These are phyloP conservation scores for Nakazawaea wyomingensis DNA, from an alignment of 805 yeast species.

Conservation along the genomic window DNA sequence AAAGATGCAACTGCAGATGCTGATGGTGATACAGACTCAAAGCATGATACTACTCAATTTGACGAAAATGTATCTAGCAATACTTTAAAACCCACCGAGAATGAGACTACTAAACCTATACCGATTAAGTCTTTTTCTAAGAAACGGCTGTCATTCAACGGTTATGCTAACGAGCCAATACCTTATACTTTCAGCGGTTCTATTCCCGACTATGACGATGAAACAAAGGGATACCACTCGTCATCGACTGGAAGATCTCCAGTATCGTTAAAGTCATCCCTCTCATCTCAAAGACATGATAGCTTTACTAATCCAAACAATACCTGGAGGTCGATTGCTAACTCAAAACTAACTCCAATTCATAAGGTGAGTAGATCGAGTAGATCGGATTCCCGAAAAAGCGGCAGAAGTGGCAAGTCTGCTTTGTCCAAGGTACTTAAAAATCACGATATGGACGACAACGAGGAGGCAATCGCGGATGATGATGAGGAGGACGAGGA, in stretches of 20 bases:
- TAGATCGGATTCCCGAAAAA: constrained; percentile 17
- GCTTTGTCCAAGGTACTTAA: constrained; percentile 24
- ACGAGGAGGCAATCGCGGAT: constrained; percentile 10
- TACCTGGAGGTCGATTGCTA: constrained; percentile 9
- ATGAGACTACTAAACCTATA: constrained; percentile 11
- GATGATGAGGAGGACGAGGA: constrained; percentile 15
- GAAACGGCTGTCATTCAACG: constrained; percentile 8
- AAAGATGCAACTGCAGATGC: not conserved
- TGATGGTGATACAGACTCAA: no score
- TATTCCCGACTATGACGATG: constrained; percentile 30
- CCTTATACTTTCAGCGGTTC: constrained; percentile 25
- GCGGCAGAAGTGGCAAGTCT: constrained; percentile 23
- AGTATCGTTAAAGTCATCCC: constrained; percentile 12
- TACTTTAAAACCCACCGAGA: no score
- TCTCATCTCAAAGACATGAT: constrained; percentile 14
- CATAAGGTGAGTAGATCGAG: constrained; percentile 18
- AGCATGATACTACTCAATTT: no score
- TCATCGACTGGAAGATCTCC: constrained; percentile 14
- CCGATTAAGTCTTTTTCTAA: constrained; percentile 1
- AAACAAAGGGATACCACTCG: constrained; percentile 16
- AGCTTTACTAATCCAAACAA: constrained; percentile 3
- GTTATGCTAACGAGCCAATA: constrained; percentile 10
- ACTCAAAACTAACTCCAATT: constrained; percentile 7
- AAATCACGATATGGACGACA: constrained; percentile 11
- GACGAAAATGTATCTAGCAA: no score